These are phyloP conservation scores for Alternaria ventricosa DNA, from an alignment of 2,329 filamentous ascomycete genomes.

Conservation along the genomic window DNA sequence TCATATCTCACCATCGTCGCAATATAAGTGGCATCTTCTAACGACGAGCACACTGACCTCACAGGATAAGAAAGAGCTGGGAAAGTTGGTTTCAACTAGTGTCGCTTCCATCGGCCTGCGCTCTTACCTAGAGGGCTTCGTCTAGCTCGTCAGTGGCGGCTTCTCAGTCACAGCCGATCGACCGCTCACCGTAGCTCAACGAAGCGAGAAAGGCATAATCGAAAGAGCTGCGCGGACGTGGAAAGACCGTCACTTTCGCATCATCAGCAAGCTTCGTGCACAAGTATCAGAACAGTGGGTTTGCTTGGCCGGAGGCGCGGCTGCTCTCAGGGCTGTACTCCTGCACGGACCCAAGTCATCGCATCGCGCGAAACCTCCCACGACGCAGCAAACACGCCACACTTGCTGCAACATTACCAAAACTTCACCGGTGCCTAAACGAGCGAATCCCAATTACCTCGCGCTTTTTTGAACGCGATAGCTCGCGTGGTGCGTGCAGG, in stretches of 20 bases:
- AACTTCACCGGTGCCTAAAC: conserved; percentile 15
- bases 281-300: conserved; percentile 5
- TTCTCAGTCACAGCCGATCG: conserved; percentile 17
- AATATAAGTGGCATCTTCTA: conserved; percentile 7
- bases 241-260: not conserved
- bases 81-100: not conserved
- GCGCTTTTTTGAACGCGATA: conserved; percentile 21
- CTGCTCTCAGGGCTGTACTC: conserved; percentile 23
- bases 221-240: conserved; percentile 6
- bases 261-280: conserved; percentile 1
- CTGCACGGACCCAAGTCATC: conserved; percentile 32
- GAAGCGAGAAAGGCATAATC: conserved; percentile 9
- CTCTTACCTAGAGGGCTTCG: conserved; percentile 13
- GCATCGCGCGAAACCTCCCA: conserved; percentile 35
- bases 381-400: conserved; percentile 29
- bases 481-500: conserved; percentile 18
- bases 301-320: conserved; percentile 16
- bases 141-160: conserved; percentile 19
- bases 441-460: conserved; percentile 25
- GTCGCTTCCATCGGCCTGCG: conserved; percentile 8
- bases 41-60: conserved; percentile 1
- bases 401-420: conserved; percentile 30
- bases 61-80: conserved; percentile 13
- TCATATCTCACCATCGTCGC: conserved; percentile 7
- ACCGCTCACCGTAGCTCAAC: conserved; percentile 12